Evolutionary conservation across 176 grass and related monocot species (phyloP).

Genomic region (Phyllostachys edulis): DNA sequence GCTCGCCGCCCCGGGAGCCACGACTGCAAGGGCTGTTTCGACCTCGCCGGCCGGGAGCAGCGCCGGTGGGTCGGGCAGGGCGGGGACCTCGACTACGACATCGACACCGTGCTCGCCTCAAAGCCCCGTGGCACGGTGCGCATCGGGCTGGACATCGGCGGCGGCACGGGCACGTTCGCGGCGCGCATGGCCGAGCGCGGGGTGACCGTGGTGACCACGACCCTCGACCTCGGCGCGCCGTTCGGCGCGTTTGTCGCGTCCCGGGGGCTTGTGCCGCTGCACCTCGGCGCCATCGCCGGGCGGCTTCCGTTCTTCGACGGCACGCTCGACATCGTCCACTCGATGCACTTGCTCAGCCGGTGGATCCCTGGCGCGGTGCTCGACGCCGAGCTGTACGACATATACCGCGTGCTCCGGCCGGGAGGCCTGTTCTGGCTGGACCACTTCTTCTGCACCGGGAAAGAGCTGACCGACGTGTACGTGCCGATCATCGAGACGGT

Average conservation of each 20-base stretch:
- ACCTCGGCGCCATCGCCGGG: slow-evolving; percentile 42
- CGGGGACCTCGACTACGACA: slow-evolving; percentile 36
- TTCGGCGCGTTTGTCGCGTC: slow-evolving; percentile 48
- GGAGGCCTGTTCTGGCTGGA: slow-evolving; percentile 57
- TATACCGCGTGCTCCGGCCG: slow-evolving; percentile 47
- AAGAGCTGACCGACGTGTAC: slow-evolving; percentile 35
- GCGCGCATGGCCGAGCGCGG: slow-evolving; percentile 53
- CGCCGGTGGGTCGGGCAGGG: slow-evolving; percentile 41
- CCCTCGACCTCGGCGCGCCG: slow-evolving; percentile 44
- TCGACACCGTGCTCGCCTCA: slow-evolving; percentile 50
- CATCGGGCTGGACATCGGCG: slow-evolving; percentile 66
- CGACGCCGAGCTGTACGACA: slow-evolving; percentile 44
- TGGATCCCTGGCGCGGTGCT: slow-evolving; percentile 49
- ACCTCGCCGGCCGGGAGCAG: slow-evolving; percentile 45
- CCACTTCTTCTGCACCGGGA: slow-evolving; percentile 42
- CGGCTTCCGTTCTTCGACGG: slow-evolving; percentile 59
- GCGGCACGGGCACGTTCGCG: slow-evolving; percentile 57
- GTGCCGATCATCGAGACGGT: slow-evolving; percentile 35
- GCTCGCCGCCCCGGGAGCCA: neutral
- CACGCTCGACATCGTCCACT: slow-evolving; percentile 51
- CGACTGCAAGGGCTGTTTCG: slow-evolving; percentile 55
- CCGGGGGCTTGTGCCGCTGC: slow-evolving; percentile 47
- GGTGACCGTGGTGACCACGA: slow-evolving; percentile 51
- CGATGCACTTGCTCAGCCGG: slow-evolving; percentile 41
- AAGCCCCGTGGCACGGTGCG: slow-evolving; percentile 52